Percentiles rank a stretch among this genome's conserved stretches.
Evolutionary conservation across 2,329 filamentous ascomycete genomes (phyloP).

Genomic region (Cladophialophora bantiana): DNA sequence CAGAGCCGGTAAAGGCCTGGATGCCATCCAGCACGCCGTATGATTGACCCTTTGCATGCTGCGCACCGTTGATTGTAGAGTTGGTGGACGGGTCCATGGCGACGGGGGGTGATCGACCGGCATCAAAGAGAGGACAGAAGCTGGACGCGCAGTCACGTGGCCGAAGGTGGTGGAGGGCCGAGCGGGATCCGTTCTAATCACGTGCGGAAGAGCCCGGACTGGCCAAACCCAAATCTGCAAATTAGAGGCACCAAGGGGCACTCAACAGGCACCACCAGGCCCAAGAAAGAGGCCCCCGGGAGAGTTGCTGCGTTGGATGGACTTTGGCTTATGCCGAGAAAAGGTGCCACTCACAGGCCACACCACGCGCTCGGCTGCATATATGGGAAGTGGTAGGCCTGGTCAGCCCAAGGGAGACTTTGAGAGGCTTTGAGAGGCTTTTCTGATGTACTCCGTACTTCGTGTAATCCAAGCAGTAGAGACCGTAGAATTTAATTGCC

Average conservation of each 20-base stretch:
- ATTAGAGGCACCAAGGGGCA: background rate
- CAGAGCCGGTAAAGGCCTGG: slow-evolving; percentile 23
- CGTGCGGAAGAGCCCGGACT: slow-evolving; percentile 1
- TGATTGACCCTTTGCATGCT: slow-evolving; percentile 27
- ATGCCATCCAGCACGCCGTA: slow-evolving; percentile 36
- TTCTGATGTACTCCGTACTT: background rate
- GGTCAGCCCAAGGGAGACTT: slow-evolving; percentile 12
- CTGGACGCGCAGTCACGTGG: slow-evolving; percentile 17
- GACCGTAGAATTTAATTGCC: slow-evolving; percentile 29
- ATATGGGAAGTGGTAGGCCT: slow-evolving; percentile 14
- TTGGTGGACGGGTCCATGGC: slow-evolving; percentile 35
- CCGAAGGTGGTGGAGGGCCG: background rate
- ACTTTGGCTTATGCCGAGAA: slow-evolving; percentile 33
- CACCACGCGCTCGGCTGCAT: slow-evolving; percentile 35
- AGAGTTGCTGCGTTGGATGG: background rate
- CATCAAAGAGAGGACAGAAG: background rate
- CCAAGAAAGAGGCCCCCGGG: background rate
- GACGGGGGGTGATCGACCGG: background rate
- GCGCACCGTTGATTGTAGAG: slow-evolving; percentile 28
- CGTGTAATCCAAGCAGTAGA: slow-evolving; percentile 11
- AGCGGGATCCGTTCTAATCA: background rate
- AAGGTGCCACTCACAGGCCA: slow-evolving; percentile 36
- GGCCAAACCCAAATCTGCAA: slow-evolving; percentile 2
- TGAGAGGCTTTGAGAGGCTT: background rate
- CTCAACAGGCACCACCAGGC: too few relatives aligned